A percentile compares a stretch with the other conserved stretches of the same genome.
These are phyloP conservation scores for Gastrolobium bilobum DNA, from an alignment of 306 rosid genomes.

Conservation along the genomic window DNA sequence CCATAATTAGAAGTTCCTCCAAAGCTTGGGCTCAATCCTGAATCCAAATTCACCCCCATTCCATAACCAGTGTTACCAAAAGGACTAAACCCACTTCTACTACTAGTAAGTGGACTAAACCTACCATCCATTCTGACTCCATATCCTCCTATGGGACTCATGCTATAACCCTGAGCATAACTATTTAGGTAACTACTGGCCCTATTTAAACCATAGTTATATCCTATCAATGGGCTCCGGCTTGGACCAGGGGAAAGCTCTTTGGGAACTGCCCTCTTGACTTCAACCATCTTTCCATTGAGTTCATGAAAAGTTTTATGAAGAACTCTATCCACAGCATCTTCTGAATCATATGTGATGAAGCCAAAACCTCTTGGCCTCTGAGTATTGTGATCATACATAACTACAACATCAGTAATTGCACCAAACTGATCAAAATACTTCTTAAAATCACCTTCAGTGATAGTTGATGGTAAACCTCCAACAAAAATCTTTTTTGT, in stretches of 20 bases:
- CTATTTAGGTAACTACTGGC: constrained; percentile 77
- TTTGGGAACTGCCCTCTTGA: constrained; percentile 97
- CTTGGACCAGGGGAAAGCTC: constrained; percentile 86
- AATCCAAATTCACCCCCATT: constrained; percentile 81
- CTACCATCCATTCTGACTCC: constrained; percentile 91
- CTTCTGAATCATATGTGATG: constrained; percentile 94
- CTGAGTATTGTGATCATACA: constrained; percentile 99
- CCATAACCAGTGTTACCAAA: constrained; percentile 78
- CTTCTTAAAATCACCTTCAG: constrained; percentile 91
- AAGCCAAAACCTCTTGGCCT: constrained; percentile 99
- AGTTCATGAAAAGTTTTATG: constrained; percentile 93
- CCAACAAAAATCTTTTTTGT: constrained; percentile 97
- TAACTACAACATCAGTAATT: constrained; percentile 92
- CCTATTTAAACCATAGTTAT: constrained; percentile 81
- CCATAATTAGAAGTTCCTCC: constrained; percentile 79
- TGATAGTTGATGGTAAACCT: constrained; percentile 92
- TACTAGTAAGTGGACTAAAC: constrained; percentile 75
- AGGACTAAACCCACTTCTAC: constrained; percentile 81
- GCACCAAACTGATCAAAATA: constrained; percentile 95
- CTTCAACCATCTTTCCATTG: constrained; percentile 97
- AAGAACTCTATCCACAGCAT: constrained; percentile 91
- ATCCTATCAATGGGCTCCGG: constrained; percentile 84
- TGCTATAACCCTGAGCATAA: constrained; percentile 82
- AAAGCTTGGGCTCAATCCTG: constrained; percentile 78
- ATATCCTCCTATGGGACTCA: constrained; percentile 85